Base-by-base conservation (phyloP, 805 yeast genomes). In the Kockiozyma suomiensis region DNA sequence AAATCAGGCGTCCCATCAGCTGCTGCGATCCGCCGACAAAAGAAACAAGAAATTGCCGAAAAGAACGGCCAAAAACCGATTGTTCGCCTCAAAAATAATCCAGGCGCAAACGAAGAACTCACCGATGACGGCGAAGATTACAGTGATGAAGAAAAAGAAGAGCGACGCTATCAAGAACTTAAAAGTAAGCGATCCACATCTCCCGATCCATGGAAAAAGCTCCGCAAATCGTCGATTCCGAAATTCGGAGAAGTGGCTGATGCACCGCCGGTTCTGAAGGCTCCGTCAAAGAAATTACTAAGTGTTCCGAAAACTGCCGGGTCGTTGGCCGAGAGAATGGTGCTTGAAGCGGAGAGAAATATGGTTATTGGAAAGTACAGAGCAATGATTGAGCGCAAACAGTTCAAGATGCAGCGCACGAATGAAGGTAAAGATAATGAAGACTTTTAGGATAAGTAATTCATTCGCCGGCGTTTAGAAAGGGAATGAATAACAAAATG, bases 241-340 rank as follows among this genome's bases (percentile, higher is more conserved):
- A 75, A 74, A 62, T 76, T 76, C 57, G 78, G 78, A 5, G 80
- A 76, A 26, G 74, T 74, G 3, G 80, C 74, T 0, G 77, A 75
- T 43, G 68, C 74, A 15, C 80, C 80, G 13, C 80, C 80, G 1
- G 74, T 70, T 58, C 69, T 76, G 46, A 72, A 68, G 4, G 56
- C 65, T 25, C 73, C 73, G 2, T 56, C 68, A 15, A 76, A 73
- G 61, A 54, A 63, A 54, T 54, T 68, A 49, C 66, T 67, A 43
- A 75, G 73, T 57, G 76, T 76, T 1, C 80, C 80, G 32, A 76
- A 76, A 64, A 47, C 73, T 5, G 74, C 78, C 6, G 79, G 80
- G 12, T 71, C 78, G 6, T 41, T 70, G 53, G 76, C 79, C 1
- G 66, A 75, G 50, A 69, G 80, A 33, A 66, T 70, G 53, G 67